phyloP scores from a whole-genome alignment of 306 rosid genomes.

The Castanea crenata region DNA sequence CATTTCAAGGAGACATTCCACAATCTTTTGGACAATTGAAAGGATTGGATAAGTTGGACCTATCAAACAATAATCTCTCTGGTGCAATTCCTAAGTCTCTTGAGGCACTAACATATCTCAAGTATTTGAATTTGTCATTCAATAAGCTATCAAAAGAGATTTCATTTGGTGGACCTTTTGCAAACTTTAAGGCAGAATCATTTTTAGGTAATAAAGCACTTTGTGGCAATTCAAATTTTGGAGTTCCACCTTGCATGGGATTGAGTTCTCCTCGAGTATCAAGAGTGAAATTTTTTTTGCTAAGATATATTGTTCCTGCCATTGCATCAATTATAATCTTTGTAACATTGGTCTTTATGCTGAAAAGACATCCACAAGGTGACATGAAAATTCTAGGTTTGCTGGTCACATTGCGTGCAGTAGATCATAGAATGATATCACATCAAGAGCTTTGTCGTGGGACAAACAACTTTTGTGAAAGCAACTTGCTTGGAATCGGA shows the following conservation, averaged over 20 bases:
- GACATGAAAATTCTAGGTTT: too few relatives aligned
- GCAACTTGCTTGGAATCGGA: too few relatives aligned
- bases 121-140: not conserved
- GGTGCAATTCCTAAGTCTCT: slow-evolving; percentile 10
- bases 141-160: not conserved
- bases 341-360: too few relatives aligned
- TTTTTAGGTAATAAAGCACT: not conserved
- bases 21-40: too few relatives aligned
- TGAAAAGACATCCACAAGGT: too few relatives aligned
- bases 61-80: not conserved
- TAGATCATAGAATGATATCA: too few relatives aligned
- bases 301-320: not conserved
- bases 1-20: not conserved
- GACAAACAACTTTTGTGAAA: too few relatives aligned
- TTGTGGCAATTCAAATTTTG: not conserved
- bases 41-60: not conserved
- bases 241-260: too few relatives aligned
- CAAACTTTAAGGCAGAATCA: not conserved
- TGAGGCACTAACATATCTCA: not conserved
- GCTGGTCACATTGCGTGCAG: too few relatives aligned
- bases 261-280: too few relatives aligned
- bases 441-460: too few relatives aligned
- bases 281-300: not conserved
- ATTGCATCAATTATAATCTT: too few relatives aligned
- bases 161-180: not conserved